A percentile compares a stretch with the other conserved stretches of the same genome.
These are phyloP conservation scores for Russula abietina DNA, from an alignment of 768 basidiomycete species.

Conservation along the genomic window DNA sequence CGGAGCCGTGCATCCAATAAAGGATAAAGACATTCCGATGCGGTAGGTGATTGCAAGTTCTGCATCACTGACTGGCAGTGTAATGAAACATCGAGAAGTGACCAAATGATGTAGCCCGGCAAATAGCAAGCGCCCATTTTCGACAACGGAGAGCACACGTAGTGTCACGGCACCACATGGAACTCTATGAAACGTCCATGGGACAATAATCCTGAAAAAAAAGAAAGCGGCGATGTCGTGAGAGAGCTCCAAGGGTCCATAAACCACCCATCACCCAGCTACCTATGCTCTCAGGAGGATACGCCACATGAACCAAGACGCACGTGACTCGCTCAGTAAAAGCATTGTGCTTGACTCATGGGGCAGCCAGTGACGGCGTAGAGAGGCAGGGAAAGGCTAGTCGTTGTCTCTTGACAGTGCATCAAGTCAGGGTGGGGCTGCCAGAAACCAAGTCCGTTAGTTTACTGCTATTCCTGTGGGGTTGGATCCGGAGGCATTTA, in stretches of 20 bases:
- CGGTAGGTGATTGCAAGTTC: background rate
- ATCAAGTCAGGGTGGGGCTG: slow-evolving; percentile 1
- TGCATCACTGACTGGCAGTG: background rate
- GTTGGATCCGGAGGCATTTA: background rate
- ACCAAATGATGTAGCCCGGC: background rate
- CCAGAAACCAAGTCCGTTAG: background rate
- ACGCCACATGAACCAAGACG: background rate
- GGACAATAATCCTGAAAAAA: background rate
- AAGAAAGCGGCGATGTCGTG: background rate
- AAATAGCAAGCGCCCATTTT: background rate
- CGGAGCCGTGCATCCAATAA: background rate
- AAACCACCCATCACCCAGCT: background rate
- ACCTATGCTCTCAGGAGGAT: background rate
- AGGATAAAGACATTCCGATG: slow-evolving; percentile 7
- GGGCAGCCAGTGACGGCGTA: background rate
- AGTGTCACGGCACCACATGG: background rate
- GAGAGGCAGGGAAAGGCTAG: slow-evolving; percentile 1
- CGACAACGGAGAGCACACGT: background rate
- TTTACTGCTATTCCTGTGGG: slow-evolving; percentile 12
- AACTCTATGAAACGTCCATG: background rate
- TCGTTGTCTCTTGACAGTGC: background rate
- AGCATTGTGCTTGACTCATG: background rate
- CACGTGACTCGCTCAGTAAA: slow-evolving; percentile 2
- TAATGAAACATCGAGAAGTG: background rate
- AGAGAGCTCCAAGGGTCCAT: background rate